These are phyloP conservation scores for Colletotrichum tabaci DNA, from an alignment of 2,329 filamentous ascomycete species.

Conservation along the genomic window DNA sequence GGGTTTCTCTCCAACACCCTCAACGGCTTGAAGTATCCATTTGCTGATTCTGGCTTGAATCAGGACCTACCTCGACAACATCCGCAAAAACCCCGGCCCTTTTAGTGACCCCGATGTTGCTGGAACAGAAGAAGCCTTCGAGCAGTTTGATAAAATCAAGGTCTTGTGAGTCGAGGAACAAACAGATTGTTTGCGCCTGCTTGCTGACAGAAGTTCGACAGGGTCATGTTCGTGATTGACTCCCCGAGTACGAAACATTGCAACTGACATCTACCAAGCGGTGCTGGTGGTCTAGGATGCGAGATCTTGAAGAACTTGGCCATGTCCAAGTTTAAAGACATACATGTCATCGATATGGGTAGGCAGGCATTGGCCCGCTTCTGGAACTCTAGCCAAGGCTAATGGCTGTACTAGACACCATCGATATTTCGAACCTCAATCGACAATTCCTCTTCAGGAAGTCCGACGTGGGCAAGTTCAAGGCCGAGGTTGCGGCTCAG, in stretches of 20 bases:
- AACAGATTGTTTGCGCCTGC: neutral
- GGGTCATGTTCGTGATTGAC: constrained; percentile 64
- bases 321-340: constrained; percentile 94
- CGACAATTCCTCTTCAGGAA: constrained; percentile 96
- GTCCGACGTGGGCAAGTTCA: constrained; percentile 91
- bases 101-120: constrained; percentile 78
- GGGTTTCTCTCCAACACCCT: neutral
- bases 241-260: constrained; percentile 34
- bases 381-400: constrained; percentile 12
- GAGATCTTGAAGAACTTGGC: constrained; percentile 98
- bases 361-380: constrained; percentile 61
- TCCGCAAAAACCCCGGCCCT: constrained; percentile 83
- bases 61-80: constrained; percentile 88
- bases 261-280: constrained; percentile 67
- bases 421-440: constrained; percentile 98
- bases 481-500: constrained; percentile 91
- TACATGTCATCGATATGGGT: constrained; percentile 99
- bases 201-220: constrained; percentile 50
- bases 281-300: constrained; percentile 93
- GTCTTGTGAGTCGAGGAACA: constrained; percentile 72
- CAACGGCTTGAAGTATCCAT: neutral
- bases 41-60: constrained; percentile 26
- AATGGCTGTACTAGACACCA: constrained; percentile 77
- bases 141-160: constrained; percentile 78
- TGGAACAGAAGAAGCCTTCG: constrained; percentile 66